Evolutionary conservation across 805 yeast genomes (phyloP), one percentile per base, ranked within the genome.

Genomic region (Metschnikowia noctiluminum): DNA sequence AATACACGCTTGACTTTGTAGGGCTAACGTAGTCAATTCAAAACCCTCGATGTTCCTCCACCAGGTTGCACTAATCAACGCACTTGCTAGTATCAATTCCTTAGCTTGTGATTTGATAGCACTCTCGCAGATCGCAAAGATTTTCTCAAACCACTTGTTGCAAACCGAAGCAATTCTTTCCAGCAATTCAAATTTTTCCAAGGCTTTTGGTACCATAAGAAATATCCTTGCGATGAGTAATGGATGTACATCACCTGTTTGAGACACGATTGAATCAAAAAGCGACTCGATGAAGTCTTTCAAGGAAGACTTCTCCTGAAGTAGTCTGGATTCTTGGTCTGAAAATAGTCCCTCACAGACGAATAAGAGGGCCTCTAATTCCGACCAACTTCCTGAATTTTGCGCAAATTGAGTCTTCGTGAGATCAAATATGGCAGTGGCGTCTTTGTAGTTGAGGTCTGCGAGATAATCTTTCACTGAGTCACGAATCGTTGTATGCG

Each of bases 391-490:
- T 35, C 38, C 28, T 9, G 45, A 13, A 30, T 35, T 39, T 2
- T 14, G 26, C 3, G 38, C 35, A 7, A 37, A 15, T 14, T 36
- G 34, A 13, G 38, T 34, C 5, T 41, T 30, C 15, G 48, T 37
- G 11, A 32, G 28, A n/a, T 36, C 45, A 39, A 54, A 56, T 2
- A 54, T 35, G 1, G 16, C 35, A n/a, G 38, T 30, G 8, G 77
- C 69, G 53, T 80, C 83, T 0, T 43, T 40, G 6, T 65, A 68
- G 35, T 76, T 70, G 34, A 83, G 56, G 16, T 80, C 83, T 0
- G 78, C 65, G 6, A 87, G 54, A 32, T 80, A 76, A 28, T 84
- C 89, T 28, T 73, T 71, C 0, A 84, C 69, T 0, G 86, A 76
- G 42, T 82, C 85, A 45, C 98, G 77, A 0, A 84, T 77, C 2